A percentile compares a stretch with the other conserved stretches of the same genome.
Conservation (phyloP, 805 yeast species). For the Kuraishia piskuri region DNA sequence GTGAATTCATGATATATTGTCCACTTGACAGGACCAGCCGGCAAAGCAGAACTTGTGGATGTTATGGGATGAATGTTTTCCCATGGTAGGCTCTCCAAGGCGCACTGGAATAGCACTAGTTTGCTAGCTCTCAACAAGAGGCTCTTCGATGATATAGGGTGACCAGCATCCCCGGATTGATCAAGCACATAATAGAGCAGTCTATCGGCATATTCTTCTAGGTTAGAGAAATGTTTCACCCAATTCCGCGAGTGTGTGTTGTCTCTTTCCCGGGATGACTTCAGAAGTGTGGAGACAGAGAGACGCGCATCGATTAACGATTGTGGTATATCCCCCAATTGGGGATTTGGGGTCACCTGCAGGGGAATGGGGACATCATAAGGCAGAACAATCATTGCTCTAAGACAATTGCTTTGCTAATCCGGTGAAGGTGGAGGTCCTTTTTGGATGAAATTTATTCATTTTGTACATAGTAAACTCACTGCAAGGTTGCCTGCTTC, state of each 20-base stretch:
- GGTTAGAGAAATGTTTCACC: background rate
- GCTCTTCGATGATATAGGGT: background rate
- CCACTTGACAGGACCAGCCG: background rate
- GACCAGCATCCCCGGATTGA: background rate
- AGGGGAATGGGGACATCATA: background rate
- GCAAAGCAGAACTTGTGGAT: background rate
- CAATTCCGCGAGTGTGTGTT: background rate
- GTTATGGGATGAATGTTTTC: background rate
- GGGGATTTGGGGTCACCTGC: background rate
- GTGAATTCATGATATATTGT: background rate
- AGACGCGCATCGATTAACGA: background rate
- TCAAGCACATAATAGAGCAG: background rate
- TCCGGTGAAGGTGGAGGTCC: too few relatives aligned
- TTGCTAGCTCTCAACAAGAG: background rate
- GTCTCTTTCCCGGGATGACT: background rate
- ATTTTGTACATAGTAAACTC: background rate
- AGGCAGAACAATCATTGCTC: background rate
- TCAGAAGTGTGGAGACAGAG: background rate
- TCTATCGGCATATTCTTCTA: constrained; percentile 1
- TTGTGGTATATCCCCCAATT: background rate
- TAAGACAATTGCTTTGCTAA: too few relatives aligned
- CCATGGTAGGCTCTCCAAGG: background rate
- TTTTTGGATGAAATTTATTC: too few relatives aligned
- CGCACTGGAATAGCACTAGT: background rate
- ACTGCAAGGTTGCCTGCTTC: background rate